phyloP scores from a whole-genome alignment of 2,329 filamentous ascomycete genomes.

The Colletotrichum sp. region DNA sequence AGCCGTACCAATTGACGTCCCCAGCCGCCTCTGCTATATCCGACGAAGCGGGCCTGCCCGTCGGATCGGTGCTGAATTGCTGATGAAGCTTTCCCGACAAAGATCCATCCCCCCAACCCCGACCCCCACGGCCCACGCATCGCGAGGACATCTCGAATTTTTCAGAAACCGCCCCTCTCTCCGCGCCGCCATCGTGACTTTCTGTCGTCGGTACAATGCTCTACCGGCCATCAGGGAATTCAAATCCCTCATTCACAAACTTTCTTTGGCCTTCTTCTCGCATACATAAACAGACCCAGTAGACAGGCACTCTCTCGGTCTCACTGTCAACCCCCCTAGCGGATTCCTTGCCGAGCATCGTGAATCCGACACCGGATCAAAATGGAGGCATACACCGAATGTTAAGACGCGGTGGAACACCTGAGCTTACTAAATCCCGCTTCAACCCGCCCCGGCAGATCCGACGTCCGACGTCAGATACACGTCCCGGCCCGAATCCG shows the following conservation, averaged over 20 bases:
- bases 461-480: conserved; percentile 5
- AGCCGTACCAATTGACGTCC: conserved; percentile 4
- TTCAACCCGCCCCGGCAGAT: conserved; percentile 1
- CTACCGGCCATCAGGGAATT: background rate
- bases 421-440: conserved; percentile 11
- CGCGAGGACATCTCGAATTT: background rate
- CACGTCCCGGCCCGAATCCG: conserved; percentile 6
- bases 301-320: background rate
- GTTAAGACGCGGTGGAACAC: background rate
- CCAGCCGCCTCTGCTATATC: conserved; percentile 4
- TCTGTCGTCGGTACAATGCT: background rate
- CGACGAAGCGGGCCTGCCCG: background rate
- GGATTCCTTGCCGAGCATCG: background rate
- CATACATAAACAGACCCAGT: background rate
- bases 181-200: background rate
- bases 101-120: background rate
- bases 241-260: background rate
- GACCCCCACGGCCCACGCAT: background rate
- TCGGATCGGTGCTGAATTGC: background rate
- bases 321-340: background rate
- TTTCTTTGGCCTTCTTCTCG: background rate
- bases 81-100: background rate
- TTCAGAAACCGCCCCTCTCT: background rate
- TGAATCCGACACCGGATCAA: background rate
- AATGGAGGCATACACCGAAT: background rate